Conservation (phyloP, 2,329 filamentous ascomycete species). For the Phialophora chinensis region DNA sequence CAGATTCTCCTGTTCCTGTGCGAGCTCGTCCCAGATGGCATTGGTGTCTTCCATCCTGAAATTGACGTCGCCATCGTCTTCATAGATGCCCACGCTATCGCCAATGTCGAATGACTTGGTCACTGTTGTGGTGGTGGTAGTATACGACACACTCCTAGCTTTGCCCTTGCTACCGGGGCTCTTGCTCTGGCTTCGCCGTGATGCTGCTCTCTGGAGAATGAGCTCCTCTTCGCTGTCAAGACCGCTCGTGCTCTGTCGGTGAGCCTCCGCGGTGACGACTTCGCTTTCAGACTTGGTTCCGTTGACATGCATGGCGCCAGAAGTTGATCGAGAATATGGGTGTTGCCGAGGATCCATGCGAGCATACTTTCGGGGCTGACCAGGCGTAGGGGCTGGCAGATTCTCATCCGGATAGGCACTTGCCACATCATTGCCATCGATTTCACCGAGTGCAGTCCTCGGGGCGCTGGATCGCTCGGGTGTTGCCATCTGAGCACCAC, state of each 20-base stretch:
- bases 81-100: constrained; percentile 39
- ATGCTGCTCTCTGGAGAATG: constrained; percentile 74
- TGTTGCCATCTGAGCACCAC: constrained; percentile 75
- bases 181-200: constrained; percentile 51
- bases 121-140: constrained; percentile 39
- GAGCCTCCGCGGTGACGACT: constrained; percentile 58
- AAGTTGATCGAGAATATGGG: constrained; percentile 68
- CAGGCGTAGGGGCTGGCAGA: constrained; percentile 90
- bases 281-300: constrained; percentile 58
- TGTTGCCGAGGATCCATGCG: constrained; percentile 76
- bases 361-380: constrained; percentile 89
- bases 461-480: constrained; percentile 64
- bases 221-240: constrained; percentile 82
- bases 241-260: constrained; percentile 64
- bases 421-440: constrained; percentile 75
- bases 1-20: constrained; percentile 39
- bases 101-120: constrained; percentile 37
- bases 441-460: constrained; percentile 88
- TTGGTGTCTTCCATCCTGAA: constrained; percentile 36
- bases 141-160: constrained; percentile 41
- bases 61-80: constrained; percentile 37
- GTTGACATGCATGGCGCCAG: constrained; percentile 47
- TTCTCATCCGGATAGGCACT: constrained; percentile 80
- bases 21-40: constrained; percentile 39
- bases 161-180: constrained; percentile 40